Conservation (phyloP, 305 asterid species). For the Solanum chacoense region DNA sequence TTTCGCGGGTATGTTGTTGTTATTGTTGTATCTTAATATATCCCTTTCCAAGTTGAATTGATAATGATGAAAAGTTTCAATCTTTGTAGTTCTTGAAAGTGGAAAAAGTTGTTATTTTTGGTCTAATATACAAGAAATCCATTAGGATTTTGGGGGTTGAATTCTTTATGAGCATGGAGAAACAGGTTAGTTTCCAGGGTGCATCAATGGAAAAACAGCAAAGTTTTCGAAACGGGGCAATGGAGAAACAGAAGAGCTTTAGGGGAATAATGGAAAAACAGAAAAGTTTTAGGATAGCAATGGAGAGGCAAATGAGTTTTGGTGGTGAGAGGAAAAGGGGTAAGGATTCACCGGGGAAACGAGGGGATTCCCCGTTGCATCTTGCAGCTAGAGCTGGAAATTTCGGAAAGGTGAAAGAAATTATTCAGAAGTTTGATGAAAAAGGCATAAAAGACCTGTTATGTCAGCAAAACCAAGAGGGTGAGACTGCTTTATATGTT, state of each 20-base stretch:
- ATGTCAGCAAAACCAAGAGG: slow-evolving; percentile 80
- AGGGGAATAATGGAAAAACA: slow-evolving; percentile 88
- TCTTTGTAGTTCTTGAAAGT: slow-evolving; percentile 5
- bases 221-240: slow-evolving; percentile 37
- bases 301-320: slow-evolving; percentile 87
- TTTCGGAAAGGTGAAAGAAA: slow-evolving; percentile 58
- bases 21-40: neutral
- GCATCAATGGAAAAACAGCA: slow-evolving; percentile 46
- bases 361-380: slow-evolving; percentile 82
- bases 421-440: slow-evolving; percentile 45
- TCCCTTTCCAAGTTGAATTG: slow-evolving; percentile 4
- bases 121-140: slow-evolving; percentile 1
- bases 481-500: slow-evolving; percentile 78
- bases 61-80: slow-evolving; percentile 15
- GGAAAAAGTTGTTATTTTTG: neutral
- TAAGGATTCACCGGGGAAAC: slow-evolving; percentile 84
- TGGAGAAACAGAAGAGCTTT: slow-evolving; percentile 80
- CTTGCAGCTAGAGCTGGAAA: slow-evolving; percentile 82
- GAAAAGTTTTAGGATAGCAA: slow-evolving; percentile 77
- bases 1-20: neutral
- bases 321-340: slow-evolving; percentile 68
- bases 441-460: slow-evolving; percentile 43
- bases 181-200: slow-evolving; percentile 45
- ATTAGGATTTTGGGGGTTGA: neutral
- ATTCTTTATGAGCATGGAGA: slow-evolving; percentile 31